A percentile compares a stretch with the other conserved stretches of the same genome.
Conservation (phyloP, 164 flowering plant genomes). For the Vitis rotundifolia region DNA sequence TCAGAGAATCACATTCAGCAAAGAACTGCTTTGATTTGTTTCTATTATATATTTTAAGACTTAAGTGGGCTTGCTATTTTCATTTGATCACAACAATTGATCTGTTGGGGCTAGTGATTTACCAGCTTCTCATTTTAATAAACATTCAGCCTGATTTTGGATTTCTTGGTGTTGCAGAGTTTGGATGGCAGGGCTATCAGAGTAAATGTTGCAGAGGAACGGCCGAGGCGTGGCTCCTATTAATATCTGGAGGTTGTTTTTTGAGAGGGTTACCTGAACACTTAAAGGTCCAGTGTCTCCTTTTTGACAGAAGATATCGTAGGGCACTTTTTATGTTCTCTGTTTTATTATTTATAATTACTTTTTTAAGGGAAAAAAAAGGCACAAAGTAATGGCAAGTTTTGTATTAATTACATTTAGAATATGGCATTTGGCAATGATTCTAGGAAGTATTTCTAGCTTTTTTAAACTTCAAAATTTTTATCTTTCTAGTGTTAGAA, state of each 20-base stretch:
- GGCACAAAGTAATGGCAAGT: background rate
- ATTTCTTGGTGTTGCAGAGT: slow-evolving; percentile 24
- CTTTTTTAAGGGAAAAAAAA: background rate
- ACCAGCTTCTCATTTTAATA: background rate
- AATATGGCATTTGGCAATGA: too few species aligned
- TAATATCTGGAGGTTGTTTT: background rate
- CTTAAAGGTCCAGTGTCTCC: background rate
- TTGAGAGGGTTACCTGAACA: background rate
- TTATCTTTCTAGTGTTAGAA: too few species aligned
- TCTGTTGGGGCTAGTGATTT: background rate
- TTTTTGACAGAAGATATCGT: background rate
- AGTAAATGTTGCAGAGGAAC: slow-evolving; percentile 31
- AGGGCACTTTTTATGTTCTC: background rate
- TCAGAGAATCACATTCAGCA: too few species aligned
- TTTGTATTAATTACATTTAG: background rate
- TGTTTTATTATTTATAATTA: background rate
- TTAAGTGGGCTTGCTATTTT: too few species aligned
- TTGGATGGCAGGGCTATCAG: slow-evolving; percentile 44
- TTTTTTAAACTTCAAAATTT: too few species aligned
- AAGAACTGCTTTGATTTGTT: too few species aligned
- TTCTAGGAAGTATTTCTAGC: too few species aligned
- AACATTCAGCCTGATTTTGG: background rate
- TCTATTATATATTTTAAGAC: too few species aligned
- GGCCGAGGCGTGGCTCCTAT: slow-evolving; percentile 28
- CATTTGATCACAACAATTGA: too few species aligned